Conservation (phyloP, 2,329 filamentous ascomycete species). For the Aspergillus fijiensis region DNA sequence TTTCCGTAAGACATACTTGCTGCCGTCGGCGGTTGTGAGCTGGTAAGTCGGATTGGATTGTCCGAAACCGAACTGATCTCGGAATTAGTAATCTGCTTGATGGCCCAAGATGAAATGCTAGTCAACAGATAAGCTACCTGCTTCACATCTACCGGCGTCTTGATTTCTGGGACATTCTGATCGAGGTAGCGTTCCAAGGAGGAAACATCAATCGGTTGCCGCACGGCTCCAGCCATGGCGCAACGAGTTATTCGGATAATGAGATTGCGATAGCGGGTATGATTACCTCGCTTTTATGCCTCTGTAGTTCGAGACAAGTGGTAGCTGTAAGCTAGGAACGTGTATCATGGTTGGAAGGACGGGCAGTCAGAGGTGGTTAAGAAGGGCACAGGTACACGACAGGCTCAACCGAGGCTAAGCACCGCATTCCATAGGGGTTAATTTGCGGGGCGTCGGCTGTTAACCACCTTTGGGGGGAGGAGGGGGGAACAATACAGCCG, state of each 20-base stretch:
- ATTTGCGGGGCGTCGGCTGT: not conserved
- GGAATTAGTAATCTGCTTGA: not conserved
- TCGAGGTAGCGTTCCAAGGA: slow-evolving; percentile 77
- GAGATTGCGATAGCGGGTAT: not conserved
- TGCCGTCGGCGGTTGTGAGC: slow-evolving; percentile 68
- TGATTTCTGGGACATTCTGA: slow-evolving; percentile 76
- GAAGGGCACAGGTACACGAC: not conserved
- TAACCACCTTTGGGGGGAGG: not conserved
- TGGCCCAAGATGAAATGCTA: not conserved
- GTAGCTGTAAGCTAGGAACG: not conserved
- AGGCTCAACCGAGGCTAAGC: not conserved
- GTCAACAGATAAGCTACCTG: slow-evolving; percentile 60
- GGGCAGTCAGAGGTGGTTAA: not conserved
- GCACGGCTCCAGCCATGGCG: slow-evolving; percentile 77
- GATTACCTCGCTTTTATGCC: not conserved
- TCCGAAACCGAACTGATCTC: slow-evolving; percentile 81
- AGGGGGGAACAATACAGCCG: not conserved
- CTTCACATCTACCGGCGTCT: slow-evolving; percentile 80
- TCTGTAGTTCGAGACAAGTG: not conserved
- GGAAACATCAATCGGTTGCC: slow-evolving; percentile 83
- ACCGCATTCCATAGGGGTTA: not conserved
- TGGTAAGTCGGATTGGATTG: slow-evolving; percentile 98
- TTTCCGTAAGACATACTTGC: slow-evolving; percentile 87
- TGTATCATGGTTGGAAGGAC: not conserved
- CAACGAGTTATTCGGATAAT: not conserved